Conservation (phyloP, 2,329 filamentous ascomycete species). For the Colletotrichum chlorophyti region DNA sequence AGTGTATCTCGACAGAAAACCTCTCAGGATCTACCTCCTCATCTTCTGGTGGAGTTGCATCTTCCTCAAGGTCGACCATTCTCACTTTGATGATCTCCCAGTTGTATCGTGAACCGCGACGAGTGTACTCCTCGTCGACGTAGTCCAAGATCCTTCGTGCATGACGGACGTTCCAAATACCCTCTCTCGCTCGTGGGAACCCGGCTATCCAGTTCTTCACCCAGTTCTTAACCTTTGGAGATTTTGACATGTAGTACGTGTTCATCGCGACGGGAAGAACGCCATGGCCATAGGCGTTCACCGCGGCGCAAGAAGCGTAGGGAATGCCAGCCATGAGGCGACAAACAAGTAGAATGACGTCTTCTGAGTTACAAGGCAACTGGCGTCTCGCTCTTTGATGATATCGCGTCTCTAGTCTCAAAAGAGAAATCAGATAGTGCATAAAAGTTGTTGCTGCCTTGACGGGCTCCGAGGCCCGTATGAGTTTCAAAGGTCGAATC, state of each 20-base stretch:
- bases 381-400: background rate
- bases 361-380: background rate
- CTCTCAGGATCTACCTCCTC: conserved; percentile 5
- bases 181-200: conserved; percentile 7
- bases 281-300: conserved; percentile 3
- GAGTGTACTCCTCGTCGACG: conserved; percentile 10
- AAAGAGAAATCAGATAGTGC: conserved; percentile 9
- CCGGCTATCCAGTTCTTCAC: conserved; percentile 13
- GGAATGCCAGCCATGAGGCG: conserved; percentile 3
- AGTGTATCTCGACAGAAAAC: conserved; percentile 15
- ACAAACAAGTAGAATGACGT: background rate
- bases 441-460: conserved; percentile 13
- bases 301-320: background rate
- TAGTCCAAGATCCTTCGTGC: conserved; percentile 3
- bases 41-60: conserved; percentile 4
- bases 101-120: conserved; percentile 5
- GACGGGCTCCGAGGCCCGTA: background rate
- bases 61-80: conserved; percentile 1
- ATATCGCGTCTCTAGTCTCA: background rate
- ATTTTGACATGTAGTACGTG: conserved; percentile 9
- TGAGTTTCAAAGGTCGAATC: background rate
- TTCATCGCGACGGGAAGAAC: conserved; percentile 15
- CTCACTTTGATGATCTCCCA: conserved; percentile 21
- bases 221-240: background rate
- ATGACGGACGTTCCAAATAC: conserved; percentile 11